phyloP scores from a whole-genome alignment of 129 eudicot species.

The Sambucus nigra region DNA sequence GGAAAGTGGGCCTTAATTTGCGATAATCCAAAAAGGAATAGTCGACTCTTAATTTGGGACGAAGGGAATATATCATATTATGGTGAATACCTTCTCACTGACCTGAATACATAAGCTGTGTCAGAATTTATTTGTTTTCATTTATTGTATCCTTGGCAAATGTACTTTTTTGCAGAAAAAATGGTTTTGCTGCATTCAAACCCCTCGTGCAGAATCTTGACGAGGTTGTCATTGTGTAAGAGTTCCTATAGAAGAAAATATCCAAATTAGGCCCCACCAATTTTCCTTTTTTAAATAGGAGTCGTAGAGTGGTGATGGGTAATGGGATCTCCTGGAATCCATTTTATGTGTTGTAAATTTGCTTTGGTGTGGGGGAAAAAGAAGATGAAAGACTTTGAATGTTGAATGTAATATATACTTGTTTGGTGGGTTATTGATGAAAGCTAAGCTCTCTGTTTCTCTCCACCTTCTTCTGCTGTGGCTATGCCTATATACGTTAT shows the following conservation, averaged over 20 bases:
- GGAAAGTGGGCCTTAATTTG: too few relatives aligned
- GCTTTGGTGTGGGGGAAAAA: background rate
- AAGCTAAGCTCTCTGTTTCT: background rate
- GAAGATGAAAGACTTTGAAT: constrained; percentile 8
- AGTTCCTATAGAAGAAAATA: too few relatives aligned
- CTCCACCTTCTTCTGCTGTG: constrained; percentile 3
- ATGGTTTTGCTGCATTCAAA: constrained; percentile 61
- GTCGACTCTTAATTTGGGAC: too few relatives aligned
- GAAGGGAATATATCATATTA: too few relatives aligned
- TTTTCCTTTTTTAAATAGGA: constrained; percentile 13
- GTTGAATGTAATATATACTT: constrained; percentile 4
- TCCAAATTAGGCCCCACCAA: background rate
- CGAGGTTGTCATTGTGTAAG: too few relatives aligned
- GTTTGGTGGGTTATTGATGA: constrained; percentile 10
- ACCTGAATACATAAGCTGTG: too few relatives aligned
- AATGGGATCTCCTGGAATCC: constrained; percentile 11
- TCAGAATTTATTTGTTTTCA: too few relatives aligned
- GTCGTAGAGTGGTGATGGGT: constrained; percentile 19
- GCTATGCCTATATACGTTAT: too few relatives aligned
- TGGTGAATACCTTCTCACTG: too few relatives aligned
- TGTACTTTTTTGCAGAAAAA: constrained; percentile 47
- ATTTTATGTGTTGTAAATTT: constrained; percentile 19
- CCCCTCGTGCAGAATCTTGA: constrained; percentile 47
- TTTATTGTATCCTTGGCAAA: too few relatives aligned
- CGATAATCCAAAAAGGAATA: too few relatives aligned